Evolutionary conservation across 768 basidiomycete genomes (phyloP), one percentile per base, ranked within the genome.

Genomic region (Hydnum rufescens): DNA sequence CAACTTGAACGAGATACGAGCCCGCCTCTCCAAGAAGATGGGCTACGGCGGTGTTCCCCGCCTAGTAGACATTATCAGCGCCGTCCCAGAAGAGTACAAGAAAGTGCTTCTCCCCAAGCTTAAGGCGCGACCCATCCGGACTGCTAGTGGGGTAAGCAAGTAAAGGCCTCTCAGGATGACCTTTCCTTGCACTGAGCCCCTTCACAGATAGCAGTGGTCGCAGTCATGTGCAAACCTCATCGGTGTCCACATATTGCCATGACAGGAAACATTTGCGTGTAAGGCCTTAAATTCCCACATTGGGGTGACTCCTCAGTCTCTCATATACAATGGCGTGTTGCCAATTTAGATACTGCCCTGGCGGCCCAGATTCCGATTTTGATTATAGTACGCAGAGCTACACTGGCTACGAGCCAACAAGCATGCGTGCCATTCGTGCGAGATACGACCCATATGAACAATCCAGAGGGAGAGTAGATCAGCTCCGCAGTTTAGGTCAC

Each of bases 181-280:
- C 13, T 25, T 39, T 39, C 13, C 36, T 39, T 39, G 32, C 32
- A 39, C 42, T 4, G 4, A 5, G 51, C 23, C 8, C 18, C 16
- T 18, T 28, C 3, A 6, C 55, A 93, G 89, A 92, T 97, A 54
- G 95, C 93, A 16, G 93, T 97, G 23, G 95, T 99, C 13, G 95
- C 95, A 5, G 93, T 99, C n/a, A 99, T 99, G 95, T 93, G 90
- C 70, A 99, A 97, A 62, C 95, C 95, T 1, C 95, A 99, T 71
- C 77, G 95, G 51, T 99, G 95, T 71, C 95, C 95, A 3, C 95
- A 99, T 68, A 97, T 99, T 53, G 95, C 95, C 4, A 95, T 99
- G 88, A 99, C 95, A 0, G 95, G 95, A 28, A 99, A 99, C 61
- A 97, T 99, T 53, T 99, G 95, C 67, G 95, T 99, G 81, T 93